Conservation (phyloP, 2,329 filamentous ascomycete genomes). For the Fusarium duplospermum region DNA sequence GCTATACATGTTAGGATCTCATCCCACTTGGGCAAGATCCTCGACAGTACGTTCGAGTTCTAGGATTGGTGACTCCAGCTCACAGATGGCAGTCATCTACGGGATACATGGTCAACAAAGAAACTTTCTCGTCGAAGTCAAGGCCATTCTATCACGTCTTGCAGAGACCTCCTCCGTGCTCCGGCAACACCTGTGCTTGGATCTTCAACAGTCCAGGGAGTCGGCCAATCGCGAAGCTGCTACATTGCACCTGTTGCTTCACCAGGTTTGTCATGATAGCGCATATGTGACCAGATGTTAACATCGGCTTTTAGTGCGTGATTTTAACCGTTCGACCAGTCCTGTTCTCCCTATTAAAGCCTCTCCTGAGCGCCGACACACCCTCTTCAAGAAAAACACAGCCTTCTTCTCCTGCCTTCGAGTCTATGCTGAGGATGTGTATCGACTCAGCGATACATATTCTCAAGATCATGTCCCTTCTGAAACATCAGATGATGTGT, state of each 20-base stretch:
- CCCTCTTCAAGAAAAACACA: neutral
- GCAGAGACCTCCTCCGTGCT: conserved; percentile 27
- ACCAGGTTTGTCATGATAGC: conserved; percentile 15
- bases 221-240: conserved; percentile 34
- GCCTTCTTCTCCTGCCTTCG: conserved; percentile 23
- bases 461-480: conserved; percentile 30
- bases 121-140: conserved; percentile 34
- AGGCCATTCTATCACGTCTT: conserved; percentile 28
- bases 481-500: conserved; percentile 37
- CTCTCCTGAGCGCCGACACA: conserved; percentile 1
- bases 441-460: conserved; percentile 32
- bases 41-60: conserved; percentile 20
- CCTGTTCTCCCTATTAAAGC: conserved; percentile 34
- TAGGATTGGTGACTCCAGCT: neutral
- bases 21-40: conserved; percentile 35
- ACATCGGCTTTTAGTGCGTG: conserved; percentile 17
- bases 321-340: conserved; percentile 34
- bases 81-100: conserved; percentile 22
- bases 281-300: neutral
- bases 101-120: conserved; percentile 18
- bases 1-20: conserved; percentile 31
- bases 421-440: conserved; percentile 37
- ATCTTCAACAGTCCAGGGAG: conserved; percentile 16
- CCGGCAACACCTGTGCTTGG: conserved; percentile 17
- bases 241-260: conserved; percentile 28